A percentile compares a stretch with the other conserved stretches of the same genome.
phyloP scores from a whole-genome alignment of 768 basidiomycete genomes.

The Galerina sulciceps region DNA sequence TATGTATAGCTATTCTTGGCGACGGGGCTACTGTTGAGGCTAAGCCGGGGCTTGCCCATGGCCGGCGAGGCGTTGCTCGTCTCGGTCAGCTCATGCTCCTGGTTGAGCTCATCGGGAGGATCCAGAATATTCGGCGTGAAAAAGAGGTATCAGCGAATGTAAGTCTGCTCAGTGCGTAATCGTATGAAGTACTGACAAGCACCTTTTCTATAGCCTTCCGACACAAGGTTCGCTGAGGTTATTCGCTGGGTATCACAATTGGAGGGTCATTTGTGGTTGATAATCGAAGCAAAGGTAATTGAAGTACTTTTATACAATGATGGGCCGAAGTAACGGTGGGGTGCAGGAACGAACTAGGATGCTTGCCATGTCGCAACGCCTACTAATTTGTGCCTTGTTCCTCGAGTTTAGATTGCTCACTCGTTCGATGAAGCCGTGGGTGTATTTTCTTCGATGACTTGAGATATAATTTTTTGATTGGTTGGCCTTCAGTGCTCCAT shows the following conservation, averaged over 20 bases:
- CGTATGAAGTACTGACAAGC: not conserved
- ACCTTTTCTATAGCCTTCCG: conserved; percentile 28
- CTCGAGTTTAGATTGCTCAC: conserved; percentile 67
- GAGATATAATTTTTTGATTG: not conserved
- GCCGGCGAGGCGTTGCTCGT: conserved; percentile 50
- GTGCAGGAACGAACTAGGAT: conserved; percentile 55
- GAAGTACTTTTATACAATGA: not conserved
- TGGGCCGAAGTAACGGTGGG: too few species aligned
- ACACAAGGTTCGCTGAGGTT: conserved; percentile 31
- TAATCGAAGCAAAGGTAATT: conserved; percentile 61
- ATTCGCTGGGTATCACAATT: conserved; percentile 55
- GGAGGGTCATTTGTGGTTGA: conserved; percentile 57
- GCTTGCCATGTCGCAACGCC: conserved; percentile 60
- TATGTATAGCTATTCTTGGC: conserved; percentile 69
- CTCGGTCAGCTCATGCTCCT: conserved; percentile 67
- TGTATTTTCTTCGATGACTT: not conserved
- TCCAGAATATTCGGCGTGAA: conserved; percentile 48
- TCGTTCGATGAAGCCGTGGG: conserved; percentile 67
- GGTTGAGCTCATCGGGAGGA: conserved; percentile 61
- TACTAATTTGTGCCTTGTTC: conserved; percentile 64
- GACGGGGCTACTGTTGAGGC: conserved; percentile 42
- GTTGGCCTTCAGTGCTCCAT: conserved; percentile 39
- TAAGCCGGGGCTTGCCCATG: conserved; percentile 19
- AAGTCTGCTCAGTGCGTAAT: conserved; percentile 13
- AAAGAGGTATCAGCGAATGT: conserved; percentile 44